These are phyloP conservation scores for Polytrichum commune DNA, from an alignment of 225 moss, liverwort and hornwort species.

Conservation along the genomic window DNA sequence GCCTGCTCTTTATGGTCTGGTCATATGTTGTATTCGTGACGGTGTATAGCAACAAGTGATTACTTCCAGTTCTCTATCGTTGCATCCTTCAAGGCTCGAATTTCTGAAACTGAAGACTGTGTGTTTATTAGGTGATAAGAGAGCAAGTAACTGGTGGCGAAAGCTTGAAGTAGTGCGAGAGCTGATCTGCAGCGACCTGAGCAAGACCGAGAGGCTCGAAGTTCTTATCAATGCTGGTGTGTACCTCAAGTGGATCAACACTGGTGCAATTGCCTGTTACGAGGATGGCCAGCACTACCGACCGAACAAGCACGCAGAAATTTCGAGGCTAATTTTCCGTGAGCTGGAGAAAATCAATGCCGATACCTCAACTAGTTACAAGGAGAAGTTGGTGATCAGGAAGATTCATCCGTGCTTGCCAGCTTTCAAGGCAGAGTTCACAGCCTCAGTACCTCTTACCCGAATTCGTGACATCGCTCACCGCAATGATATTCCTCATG, in stretches of 20 bases:
- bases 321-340: constrained; percentile 58
- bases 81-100: no score
- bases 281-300: constrained; percentile 73
- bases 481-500: constrained; percentile 67
- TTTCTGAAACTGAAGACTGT: background rate
- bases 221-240: constrained; percentile 55
- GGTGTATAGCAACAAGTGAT: no score
- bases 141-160: constrained; percentile 74
- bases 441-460: constrained; percentile 59
- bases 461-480: constrained; percentile 71
- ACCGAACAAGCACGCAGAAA: constrained; percentile 68
- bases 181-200: constrained; percentile 46
- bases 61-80: no score
- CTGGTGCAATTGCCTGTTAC: constrained; percentile 64
- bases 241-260: constrained; percentile 93
- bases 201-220: constrained; percentile 48
- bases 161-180: constrained; percentile 66
- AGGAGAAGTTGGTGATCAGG: constrained; percentile 63
- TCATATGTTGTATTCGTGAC: no score
- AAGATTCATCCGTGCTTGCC: constrained; percentile 80
- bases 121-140: constrained; percentile 29
- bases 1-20: no score
- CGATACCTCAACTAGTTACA: constrained; percentile 28
- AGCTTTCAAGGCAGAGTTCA: constrained; percentile 71
- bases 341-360: constrained; percentile 55